These are phyloP conservation scores for Zymoseptoria pseudotritici DNA, from an alignment of 2,329 filamentous ascomycete genomes.

Conservation along the genomic window DNA sequence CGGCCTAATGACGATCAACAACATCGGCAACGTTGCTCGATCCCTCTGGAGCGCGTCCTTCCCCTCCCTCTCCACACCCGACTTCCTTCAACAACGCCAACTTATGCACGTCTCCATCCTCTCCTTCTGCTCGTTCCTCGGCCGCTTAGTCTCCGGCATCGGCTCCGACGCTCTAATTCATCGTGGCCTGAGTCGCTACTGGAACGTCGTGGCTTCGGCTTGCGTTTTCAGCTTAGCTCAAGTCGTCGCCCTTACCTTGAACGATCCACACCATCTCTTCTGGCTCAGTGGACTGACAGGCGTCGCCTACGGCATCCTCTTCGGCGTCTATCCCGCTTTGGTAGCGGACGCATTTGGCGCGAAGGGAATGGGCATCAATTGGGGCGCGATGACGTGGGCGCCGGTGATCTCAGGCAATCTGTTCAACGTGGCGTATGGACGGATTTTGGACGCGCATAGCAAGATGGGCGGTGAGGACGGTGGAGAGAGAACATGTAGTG, in stretches of 20 bases:
- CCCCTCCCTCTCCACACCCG: conserved; percentile 18
- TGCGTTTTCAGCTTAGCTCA: conserved; percentile 74
- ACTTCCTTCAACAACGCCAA: conserved; percentile 73
- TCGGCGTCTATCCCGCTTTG: conserved; percentile 87
- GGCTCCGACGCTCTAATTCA: conserved; percentile 88
- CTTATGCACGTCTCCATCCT: conserved; percentile 90
- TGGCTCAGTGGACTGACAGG: conserved; percentile 78
- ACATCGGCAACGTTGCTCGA: conserved; percentile 81
- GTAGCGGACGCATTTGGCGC: conserved; percentile 84
- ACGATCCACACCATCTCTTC: conserved; percentile 68
- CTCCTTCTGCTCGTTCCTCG: conserved; percentile 79
- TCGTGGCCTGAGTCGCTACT: conserved; percentile 67
- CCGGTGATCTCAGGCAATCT: conserved; percentile 83
- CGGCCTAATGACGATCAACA: conserved; percentile 98
- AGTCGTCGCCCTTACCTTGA: conserved; percentile 64
- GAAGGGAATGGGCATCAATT: conserved; percentile 83
- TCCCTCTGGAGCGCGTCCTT: conserved; percentile 75
- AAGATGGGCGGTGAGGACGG: conserved; percentile 46
- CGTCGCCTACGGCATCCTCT: conserved; percentile 84
- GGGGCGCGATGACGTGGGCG: conserved; percentile 88
- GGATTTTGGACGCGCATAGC: conserved; percentile 74
- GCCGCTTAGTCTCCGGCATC: conserved; percentile 67
- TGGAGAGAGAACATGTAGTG: conserved; percentile 60
- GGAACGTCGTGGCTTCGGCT: conserved; percentile 78
- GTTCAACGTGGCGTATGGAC: conserved; percentile 87